phyloP scores from a whole-genome alignment of 1,284 basidiomycete species.

The Puccinia horiana region DNA sequence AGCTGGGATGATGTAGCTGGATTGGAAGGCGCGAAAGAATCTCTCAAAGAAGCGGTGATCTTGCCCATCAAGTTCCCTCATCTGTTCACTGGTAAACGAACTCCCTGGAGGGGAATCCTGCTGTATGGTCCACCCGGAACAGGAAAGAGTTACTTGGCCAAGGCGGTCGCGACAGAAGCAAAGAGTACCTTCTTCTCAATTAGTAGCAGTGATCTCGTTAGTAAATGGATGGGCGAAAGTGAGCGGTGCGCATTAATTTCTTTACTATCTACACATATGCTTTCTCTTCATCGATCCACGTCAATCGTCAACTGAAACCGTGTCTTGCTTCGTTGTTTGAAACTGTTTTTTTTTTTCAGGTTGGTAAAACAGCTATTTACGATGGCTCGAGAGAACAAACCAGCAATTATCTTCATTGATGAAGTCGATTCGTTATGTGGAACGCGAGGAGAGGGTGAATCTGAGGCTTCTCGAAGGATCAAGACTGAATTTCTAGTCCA shows the following conservation, averaged over 20 bases:
- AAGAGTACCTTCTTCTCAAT: conserved; percentile 99
- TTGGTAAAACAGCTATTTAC: conserved; percentile 95
- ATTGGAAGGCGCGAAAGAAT: conserved; percentile 88
- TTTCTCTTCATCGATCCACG: neutral
- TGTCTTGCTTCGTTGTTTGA: neutral
- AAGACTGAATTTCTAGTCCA: conserved; percentile 94
- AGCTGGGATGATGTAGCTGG: conserved; percentile 98
- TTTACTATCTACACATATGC: neutral
- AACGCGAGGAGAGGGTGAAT: conserved; percentile 91
- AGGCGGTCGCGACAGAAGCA: conserved; percentile 97
- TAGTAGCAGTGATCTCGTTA: conserved; percentile 90
- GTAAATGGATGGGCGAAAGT: conserved; percentile 99
- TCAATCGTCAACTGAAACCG: neutral
- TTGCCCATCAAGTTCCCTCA: conserved; percentile 98
- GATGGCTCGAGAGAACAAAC: conserved; percentile 93
- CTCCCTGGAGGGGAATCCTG: conserved; percentile 92
- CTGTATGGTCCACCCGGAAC: conserved; percentile 94
- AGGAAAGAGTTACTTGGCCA: conserved; percentile 92
- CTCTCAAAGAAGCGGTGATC: conserved; percentile 97
- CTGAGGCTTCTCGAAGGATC: conserved; percentile 90
- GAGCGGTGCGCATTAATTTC: conserved; percentile 69
- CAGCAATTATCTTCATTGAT: conserved; percentile 97
- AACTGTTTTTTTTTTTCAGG: conserved; percentile 61
- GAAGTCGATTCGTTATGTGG: conserved; percentile 96
- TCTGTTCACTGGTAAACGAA: conserved; percentile 95